These are phyloP conservation scores for Fibroporia radiculosa DNA, from an alignment of 768 basidiomycete genomes.

Conservation along the genomic window DNA sequence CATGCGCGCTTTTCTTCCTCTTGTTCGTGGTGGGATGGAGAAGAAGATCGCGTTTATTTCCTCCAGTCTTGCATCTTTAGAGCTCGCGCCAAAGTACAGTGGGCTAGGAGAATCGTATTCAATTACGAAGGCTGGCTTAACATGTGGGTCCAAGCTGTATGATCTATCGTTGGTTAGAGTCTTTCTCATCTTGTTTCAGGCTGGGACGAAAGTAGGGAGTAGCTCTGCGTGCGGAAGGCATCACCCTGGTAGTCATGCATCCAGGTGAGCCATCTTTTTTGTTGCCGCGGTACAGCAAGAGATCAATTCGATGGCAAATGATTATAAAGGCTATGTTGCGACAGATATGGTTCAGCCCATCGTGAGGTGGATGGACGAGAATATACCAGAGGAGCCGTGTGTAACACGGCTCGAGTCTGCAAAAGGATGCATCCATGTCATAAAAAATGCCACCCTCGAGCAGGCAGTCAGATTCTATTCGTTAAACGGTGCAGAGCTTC, in stretches of 20 bases:
- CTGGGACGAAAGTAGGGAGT: constrained; percentile 1
- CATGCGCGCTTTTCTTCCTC: neutral
- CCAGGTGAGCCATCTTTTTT: neutral
- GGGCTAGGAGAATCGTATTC: neutral
- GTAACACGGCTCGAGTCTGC: neutral
- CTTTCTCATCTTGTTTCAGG: no score
- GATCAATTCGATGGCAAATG: neutral
- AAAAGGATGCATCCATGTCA: neutral
- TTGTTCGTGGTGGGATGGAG: neutral
- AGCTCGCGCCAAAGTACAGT: neutral
- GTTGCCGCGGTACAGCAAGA: neutral
- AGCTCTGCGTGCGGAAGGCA: neutral
- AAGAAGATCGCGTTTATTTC: neutral
- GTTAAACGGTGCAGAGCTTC: neutral
- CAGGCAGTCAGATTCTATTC: neutral
- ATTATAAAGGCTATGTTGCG: neutral
- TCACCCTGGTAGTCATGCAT: constrained; percentile 1
- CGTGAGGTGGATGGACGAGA: neutral
- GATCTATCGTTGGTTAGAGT: neutral
- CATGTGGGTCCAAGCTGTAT: neutral
- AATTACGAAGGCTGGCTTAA: constrained; percentile 2
- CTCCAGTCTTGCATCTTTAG: neutral
- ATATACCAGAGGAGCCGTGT: neutral
- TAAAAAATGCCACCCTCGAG: neutral
- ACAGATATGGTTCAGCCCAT: neutral